These are phyloP conservation scores for Xylariales sp. DNA, from an alignment of 2,329 filamentous ascomycete genomes.

Conservation along the genomic window DNA sequence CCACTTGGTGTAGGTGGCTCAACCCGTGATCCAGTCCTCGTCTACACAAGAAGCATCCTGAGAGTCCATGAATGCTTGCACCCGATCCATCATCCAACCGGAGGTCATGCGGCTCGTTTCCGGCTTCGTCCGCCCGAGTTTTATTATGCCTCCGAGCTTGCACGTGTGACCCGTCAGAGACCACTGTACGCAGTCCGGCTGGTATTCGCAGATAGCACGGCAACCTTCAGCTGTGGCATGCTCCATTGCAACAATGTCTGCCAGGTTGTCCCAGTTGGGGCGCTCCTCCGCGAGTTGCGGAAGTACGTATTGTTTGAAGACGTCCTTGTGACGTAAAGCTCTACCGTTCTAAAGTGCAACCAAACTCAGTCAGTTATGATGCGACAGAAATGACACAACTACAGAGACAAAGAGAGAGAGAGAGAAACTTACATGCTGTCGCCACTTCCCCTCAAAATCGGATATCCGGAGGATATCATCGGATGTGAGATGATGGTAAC, in stretches of 20 bases:
- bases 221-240: constrained; percentile 20
- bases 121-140: constrained; percentile 16
- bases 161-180: constrained; percentile 21
- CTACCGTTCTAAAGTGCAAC: constrained; percentile 15
- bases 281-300: constrained; percentile 16
- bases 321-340: constrained; percentile 22
- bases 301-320: constrained; percentile 21
- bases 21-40: constrained; percentile 5
- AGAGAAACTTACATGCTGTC: constrained; percentile 18
- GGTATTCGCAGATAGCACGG: constrained; percentile 17
- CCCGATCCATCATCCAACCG: constrained; percentile 25
- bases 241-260: constrained; percentile 15
- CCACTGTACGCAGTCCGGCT: constrained; percentile 24
- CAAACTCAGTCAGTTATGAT: too few species aligned
- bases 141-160: constrained; percentile 19
- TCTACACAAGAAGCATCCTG: constrained; percentile 16
- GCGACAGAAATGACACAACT: too few species aligned
- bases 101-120: constrained; percentile 15
- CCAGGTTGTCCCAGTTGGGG: constrained; percentile 26
- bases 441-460: constrained; percentile 37
- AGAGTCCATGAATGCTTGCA: constrained; percentile 18
- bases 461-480: constrained; percentile 36
- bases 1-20: too few species aligned
- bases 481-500: constrained; percentile 43
- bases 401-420: too few species aligned